Evolutionary conservation across 257 asterid genomes (phyloP).

Genomic region (Fraxinus anomala): DNA sequence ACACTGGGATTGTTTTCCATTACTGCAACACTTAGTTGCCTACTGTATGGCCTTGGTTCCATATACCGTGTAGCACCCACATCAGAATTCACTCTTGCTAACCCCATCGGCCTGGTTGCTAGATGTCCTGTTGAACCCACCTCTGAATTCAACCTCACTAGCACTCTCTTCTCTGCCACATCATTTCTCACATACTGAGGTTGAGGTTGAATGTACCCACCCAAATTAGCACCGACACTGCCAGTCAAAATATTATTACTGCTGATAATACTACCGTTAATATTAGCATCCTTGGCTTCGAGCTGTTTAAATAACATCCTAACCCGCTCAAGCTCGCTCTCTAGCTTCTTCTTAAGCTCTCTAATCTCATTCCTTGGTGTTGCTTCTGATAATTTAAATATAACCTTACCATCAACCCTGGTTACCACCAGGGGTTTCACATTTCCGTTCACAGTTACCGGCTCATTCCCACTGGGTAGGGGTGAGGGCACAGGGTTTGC

Average conservation of each 20-base stretch:
- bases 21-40: slow-evolving; percentile 72
- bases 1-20: slow-evolving; percentile 45
- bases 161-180: slow-evolving; percentile 39
- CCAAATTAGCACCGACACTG: slow-evolving; percentile 42
- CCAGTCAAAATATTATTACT: slow-evolving; percentile 38
- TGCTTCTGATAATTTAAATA: slow-evolving; percentile 50
- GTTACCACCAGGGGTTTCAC: slow-evolving; percentile 46
- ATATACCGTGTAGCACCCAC: slow-evolving; percentile 51
- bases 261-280: slow-evolving; percentile 36
- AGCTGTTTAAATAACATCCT: slow-evolving; percentile 48
- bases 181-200: slow-evolving; percentile 37
- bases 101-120: slow-evolving; percentile 34
- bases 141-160: slow-evolving; percentile 59
- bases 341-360: slow-evolving; percentile 56
- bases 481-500: background rate
- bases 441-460: slow-evolving; percentile 27
- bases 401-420: slow-evolving; percentile 61
- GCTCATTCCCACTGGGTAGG: background rate
- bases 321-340: slow-evolving; percentile 63
- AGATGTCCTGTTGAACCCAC: slow-evolving; percentile 35
- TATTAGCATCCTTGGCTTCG: slow-evolving; percentile 50
- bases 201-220: slow-evolving; percentile 32
- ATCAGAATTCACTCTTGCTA: slow-evolving; percentile 54
- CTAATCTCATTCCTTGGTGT: slow-evolving; percentile 51
- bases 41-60: slow-evolving; percentile 51